Base-by-base conservation (phyloP, 345 rosid genomes). In the Citrus unshiu region DNA sequence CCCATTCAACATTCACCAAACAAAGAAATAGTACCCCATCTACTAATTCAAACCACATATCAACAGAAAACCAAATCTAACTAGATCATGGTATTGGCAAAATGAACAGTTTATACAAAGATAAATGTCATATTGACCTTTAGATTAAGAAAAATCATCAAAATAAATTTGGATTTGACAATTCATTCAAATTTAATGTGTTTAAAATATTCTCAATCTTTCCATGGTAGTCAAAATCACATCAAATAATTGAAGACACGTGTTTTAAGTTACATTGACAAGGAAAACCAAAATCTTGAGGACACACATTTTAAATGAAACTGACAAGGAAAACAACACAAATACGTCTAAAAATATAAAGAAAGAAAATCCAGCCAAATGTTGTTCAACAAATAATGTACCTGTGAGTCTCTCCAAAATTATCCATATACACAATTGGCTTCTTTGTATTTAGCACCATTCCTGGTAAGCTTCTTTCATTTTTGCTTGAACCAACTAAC, bases 391-490 rank as follows among this genome's bases (percentile, higher is more conserved):
- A 51, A 82, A 66, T 64, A 64, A 73, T 79, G 63, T 87, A 92
- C 98, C 98, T 92, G 81, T 89, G 93, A 51, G 78, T 65, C 75
- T 89, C 84, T 77, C 97, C 97, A 79, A 83, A 89, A 46, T 84
- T 85, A 85, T 95, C 96, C 37, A 37, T 78, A 68, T 86, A 93
- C 77, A 82, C 87, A 82, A 92, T 77, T 51, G 90, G 87, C 83
- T 93, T 95, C 83, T 91, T 93, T 77, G 83, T 80, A 83, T 95
- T 92, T 30, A 93, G 83, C 80, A 95, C 96, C 93, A 93, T 85
- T 67, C 94, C 95, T 35, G 98, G 98, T 84, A 95, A 87, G 83
- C 97, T 85, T 77, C 83, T 89, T 80, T 78, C 90, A 75, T 70
- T 86, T 63, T 87, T 85, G 57, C 89, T 81, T 35, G 96, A 92